phyloP scores from a whole-genome alignment of 192 early-diverging fungal species.

The Pilaira anomala region DNA sequence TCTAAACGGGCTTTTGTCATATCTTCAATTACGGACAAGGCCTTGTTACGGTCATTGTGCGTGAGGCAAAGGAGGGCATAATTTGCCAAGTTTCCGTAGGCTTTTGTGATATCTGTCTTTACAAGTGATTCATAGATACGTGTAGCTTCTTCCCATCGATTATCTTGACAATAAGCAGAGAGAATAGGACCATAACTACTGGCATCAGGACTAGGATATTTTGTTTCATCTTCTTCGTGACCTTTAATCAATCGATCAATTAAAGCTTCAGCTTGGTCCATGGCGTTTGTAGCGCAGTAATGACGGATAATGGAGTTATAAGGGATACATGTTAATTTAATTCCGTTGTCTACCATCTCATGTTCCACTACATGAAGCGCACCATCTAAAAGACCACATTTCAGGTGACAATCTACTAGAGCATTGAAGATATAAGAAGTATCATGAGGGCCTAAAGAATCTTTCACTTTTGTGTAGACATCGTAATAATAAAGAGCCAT shows the following conservation, averaged over 20 bases:
- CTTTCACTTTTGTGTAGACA: constrained; percentile 19
- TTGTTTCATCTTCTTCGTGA: not conserved
- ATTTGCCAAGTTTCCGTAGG: constrained; percentile 36
- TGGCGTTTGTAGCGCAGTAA: constrained; percentile 19
- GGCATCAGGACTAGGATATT: constrained; percentile 31
- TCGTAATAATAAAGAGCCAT: constrained; percentile 30
- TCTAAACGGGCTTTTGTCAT: constrained; percentile 25
- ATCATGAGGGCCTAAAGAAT: constrained; percentile 17
- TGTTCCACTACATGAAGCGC: constrained; percentile 30
- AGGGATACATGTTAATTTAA: constrained; percentile 27
- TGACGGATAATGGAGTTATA: constrained; percentile 39
- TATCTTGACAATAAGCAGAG: constrained; percentile 14
- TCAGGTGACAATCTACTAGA: constrained; percentile 33
- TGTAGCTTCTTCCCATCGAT: constrained; percentile 17
- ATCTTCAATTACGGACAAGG: constrained; percentile 22
- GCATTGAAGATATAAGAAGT: constrained; percentile 35
- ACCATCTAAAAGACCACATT: constrained; percentile 25
- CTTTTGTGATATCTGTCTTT: constrained; percentile 29
- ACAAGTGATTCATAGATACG: constrained; percentile 23
- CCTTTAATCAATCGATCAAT: not conserved
- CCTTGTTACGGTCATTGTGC: not conserved
- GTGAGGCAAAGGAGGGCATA: constrained; percentile 31
- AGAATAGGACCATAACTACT: constrained; percentile 38
- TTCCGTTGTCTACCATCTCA: constrained; percentile 26
- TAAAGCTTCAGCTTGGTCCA: constrained; percentile 23